Evolutionary conservation across 2,329 filamentous ascomycete genomes (phyloP).

Genomic region (Orbilia blumenaviensis): DNA sequence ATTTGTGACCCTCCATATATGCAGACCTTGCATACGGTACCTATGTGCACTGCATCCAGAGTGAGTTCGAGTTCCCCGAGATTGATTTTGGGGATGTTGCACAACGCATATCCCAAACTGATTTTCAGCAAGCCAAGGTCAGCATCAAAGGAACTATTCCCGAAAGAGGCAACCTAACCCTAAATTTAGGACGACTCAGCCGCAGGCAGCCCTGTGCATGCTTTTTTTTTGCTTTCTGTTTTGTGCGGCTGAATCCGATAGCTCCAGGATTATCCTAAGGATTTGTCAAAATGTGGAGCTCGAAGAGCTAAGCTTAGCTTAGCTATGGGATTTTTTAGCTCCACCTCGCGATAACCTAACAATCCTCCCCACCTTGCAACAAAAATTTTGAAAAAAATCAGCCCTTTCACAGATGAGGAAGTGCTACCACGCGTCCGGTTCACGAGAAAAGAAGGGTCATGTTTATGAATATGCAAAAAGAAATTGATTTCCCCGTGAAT

Average conservation of each 20-base stretch:
- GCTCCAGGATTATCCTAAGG: conserved; percentile 8
- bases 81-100: neutral
- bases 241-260: conserved; percentile 45
- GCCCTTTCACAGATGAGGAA: neutral
- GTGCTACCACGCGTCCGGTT: too few relatives aligned
- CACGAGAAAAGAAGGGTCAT: too few relatives aligned
- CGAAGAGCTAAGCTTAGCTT: conserved; percentile 15
- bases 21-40: too few relatives aligned
- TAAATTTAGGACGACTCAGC: conserved; percentile 53
- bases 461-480: neutral
- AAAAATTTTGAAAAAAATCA: too few relatives aligned
- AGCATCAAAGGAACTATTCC: conserved; percentile 27
- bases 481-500: neutral
- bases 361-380: neutral
- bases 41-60: neutral
- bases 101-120: conserved; percentile 4
- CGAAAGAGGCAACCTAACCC: conserved; percentile 28
- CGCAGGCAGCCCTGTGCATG: conserved; percentile 40
- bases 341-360: neutral
- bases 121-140: conserved; percentile 7
- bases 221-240: neutral
- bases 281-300: conserved; percentile 50
- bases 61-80: neutral
- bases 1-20: too few relatives aligned
- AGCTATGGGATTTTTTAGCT: neutral